phyloP scores from a whole-genome alignment of 352 stramenopile genomes.

The Globisporangium nagaii region DNA sequence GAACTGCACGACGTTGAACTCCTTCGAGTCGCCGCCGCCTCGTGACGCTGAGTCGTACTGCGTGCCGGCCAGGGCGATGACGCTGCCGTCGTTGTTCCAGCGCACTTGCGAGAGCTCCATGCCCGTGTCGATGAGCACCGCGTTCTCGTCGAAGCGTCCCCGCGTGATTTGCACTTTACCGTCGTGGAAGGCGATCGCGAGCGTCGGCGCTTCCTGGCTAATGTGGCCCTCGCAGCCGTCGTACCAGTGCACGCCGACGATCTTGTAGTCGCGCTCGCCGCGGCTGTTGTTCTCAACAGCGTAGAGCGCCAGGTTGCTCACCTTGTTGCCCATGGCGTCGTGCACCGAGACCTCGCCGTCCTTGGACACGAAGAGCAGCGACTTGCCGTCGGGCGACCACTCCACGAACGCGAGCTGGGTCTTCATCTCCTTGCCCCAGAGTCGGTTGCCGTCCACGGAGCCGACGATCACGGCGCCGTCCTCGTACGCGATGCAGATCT shows the following conservation, averaged over 20 bases:
- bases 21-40: slow-evolving; percentile 30
- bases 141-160: slow-evolving; percentile 77
- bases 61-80: slow-evolving; percentile 83
- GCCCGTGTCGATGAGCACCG: slow-evolving; percentile 89
- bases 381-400: slow-evolving; percentile 89
- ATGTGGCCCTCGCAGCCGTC: slow-evolving; percentile 86
- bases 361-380: slow-evolving; percentile 86
- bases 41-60: slow-evolving; percentile 29
- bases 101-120: slow-evolving; percentile 78
- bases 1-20: slow-evolving; percentile 89
- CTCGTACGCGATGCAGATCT: slow-evolving; percentile 95
- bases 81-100: slow-evolving; percentile 91
- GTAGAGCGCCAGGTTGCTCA: slow-evolving; percentile 77
- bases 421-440: slow-evolving; percentile 94
- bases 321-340: slow-evolving; percentile 82
- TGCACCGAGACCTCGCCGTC: slow-evolving; percentile 84
- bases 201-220: slow-evolving; percentile 81
- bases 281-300: slow-evolving; percentile 42
- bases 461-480: slow-evolving; percentile 94
- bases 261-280: slow-evolving; percentile 60
- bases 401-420: slow-evolving; percentile 90
- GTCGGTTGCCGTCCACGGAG: slow-evolving; percentile 89
- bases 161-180: slow-evolving; percentile 90
- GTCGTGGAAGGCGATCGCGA: slow-evolving; percentile 90
- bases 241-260: slow-evolving; percentile 82